These are phyloP conservation scores for Herpetospermum pedunculosum DNA, from an alignment of 306 rosid species.

Conservation along the genomic window DNA sequence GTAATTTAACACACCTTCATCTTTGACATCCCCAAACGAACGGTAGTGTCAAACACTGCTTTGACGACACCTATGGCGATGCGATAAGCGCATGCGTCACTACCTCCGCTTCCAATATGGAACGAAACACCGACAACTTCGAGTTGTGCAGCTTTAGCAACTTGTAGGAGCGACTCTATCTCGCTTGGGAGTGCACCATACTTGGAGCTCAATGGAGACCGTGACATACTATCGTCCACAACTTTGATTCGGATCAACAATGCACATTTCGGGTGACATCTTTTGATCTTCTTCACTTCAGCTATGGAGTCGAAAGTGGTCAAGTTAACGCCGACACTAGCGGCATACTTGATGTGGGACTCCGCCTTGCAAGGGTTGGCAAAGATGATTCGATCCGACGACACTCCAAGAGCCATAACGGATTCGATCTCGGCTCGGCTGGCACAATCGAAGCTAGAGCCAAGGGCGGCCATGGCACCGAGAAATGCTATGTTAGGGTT, in stretches of 20 bases:
- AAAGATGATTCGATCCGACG: background rate
- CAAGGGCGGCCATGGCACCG: constrained; percentile 8
- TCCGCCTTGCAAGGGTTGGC: constrained; percentile 13
- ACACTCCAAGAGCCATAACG: background rate
- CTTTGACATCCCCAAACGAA: constrained; percentile 20
- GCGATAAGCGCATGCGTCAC: background rate
- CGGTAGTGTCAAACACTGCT: constrained; percentile 23
- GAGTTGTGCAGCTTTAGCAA: constrained; percentile 20
- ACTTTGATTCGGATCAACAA: constrained; percentile 1
- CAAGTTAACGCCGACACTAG: constrained; percentile 1
- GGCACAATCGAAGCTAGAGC: constrained; percentile 8
- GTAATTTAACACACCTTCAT: too few species aligned
- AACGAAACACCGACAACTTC: constrained; percentile 37
- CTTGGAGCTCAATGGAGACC: constrained; percentile 2
- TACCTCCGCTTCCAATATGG: constrained; percentile 45
- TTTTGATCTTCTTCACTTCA: constrained; percentile 5
- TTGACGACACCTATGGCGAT: constrained; percentile 24
- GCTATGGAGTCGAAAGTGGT: constrained; percentile 3
- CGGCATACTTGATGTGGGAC: constrained; percentile 11
- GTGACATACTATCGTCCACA: background rate
- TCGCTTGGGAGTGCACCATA: constrained; percentile 20
- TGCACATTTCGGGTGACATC: constrained; percentile 6
- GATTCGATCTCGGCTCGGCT: constrained; percentile 12
- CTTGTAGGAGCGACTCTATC: constrained; percentile 24
- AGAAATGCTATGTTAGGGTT: constrained; percentile 1